These are phyloP conservation scores for Colletotrichum incanum DNA, from an alignment of 2,329 filamentous ascomycete species.

Conservation along the genomic window DNA sequence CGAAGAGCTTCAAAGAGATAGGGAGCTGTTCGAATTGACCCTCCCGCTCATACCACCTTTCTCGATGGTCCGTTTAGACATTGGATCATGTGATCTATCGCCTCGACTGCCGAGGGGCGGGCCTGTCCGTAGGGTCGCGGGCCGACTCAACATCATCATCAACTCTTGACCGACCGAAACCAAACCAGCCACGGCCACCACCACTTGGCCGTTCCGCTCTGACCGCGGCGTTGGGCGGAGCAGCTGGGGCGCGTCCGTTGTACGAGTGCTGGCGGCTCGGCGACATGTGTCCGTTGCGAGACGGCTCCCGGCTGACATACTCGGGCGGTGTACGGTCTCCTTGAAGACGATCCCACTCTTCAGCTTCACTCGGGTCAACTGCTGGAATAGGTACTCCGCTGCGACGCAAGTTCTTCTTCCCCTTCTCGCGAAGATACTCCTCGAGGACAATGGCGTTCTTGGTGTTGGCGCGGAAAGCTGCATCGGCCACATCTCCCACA, in stretches of 20 bases:
- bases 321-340: constrained; percentile 36
- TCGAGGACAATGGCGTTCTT: constrained; percentile 82
- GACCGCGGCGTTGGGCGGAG: constrained; percentile 30
- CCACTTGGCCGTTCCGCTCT: constrained; percentile 20
- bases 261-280: constrained; percentile 19
- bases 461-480: constrained; percentile 81
- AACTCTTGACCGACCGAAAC: constrained; percentile 33
- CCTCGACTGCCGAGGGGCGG: constrained; percentile 4
- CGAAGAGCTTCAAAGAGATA: neutral
- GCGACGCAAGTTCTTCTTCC: constrained; percentile 69
- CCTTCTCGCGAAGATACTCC: constrained; percentile 77
- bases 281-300: constrained; percentile 41
- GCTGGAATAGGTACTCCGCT: constrained; percentile 63
- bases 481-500: constrained; percentile 82
- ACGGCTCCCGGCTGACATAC: constrained; percentile 36
- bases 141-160: constrained; percentile 42
- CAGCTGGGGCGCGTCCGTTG: constrained; percentile 28
- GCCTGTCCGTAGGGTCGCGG: constrained; percentile 17
- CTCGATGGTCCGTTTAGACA: neutral
- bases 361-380: constrained; percentile 67
- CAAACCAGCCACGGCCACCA: constrained; percentile 37
- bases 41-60: neutral
- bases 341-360: constrained; percentile 62
- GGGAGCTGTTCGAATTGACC: neutral
- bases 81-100: neutral